phyloP scores from a whole-genome alignment of 208 protist species.

The Herpetomonas samuelpessoai region DNA sequence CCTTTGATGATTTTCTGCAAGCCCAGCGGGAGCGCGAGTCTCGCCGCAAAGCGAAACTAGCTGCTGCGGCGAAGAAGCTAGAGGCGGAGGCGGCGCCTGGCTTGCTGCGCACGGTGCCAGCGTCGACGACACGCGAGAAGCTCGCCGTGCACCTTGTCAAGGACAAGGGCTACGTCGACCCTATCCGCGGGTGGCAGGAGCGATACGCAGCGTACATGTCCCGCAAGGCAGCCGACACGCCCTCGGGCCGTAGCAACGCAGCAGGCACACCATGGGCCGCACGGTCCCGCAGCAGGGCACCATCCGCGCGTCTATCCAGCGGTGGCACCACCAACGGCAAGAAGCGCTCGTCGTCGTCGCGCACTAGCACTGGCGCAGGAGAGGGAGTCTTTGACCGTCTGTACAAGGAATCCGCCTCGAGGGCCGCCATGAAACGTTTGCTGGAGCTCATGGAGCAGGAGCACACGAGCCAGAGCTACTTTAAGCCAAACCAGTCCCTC shows the following conservation, averaged over 20 bases:
- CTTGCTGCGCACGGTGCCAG: constrained; percentile 9
- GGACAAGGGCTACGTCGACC: constrained; percentile 37
- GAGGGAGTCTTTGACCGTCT: constrained; percentile 31
- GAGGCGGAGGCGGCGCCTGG: constrained; percentile 12
- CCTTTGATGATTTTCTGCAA: constrained; percentile 18
- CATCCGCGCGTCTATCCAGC: too few species aligned
- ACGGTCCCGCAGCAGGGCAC: too few species aligned
- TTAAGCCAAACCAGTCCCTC: neutral
- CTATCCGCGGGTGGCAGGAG: constrained; percentile 37
- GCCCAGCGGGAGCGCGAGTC: constrained; percentile 13
- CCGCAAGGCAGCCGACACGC: constrained; percentile 8
- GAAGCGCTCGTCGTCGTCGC: neutral
- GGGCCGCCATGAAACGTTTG: neutral
- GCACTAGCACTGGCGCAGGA: constrained; percentile 2
- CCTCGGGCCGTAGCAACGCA: neutral
- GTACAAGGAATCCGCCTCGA: too few species aligned
- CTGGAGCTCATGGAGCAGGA: neutral
- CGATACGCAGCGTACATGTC: constrained; percentile 36
- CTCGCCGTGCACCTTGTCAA: constrained; percentile 32
- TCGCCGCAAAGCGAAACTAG: constrained; percentile 4
- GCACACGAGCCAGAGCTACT: neutral
- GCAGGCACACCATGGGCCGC: too few species aligned
- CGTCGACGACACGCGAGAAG: constrained; percentile 17
- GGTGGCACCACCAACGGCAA: neutral
- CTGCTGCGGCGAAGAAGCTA: constrained; percentile 18